These are phyloP conservation scores for Dillenia turbinata DNA, from an alignment of 164 flowering plant species.

Conservation along the genomic window DNA sequence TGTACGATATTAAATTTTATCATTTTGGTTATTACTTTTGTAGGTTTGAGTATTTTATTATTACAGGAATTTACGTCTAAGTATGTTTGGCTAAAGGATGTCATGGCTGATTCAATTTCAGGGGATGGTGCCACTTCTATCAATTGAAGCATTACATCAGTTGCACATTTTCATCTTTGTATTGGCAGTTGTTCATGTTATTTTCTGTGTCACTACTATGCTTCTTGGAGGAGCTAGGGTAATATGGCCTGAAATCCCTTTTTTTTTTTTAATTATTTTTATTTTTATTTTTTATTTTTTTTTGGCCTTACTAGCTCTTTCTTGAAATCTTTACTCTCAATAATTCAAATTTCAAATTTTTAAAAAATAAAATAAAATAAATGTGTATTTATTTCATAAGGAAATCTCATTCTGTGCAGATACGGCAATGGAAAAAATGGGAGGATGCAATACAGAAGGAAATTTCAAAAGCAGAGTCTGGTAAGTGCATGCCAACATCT, in stretches of 20 bases:
- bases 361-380: no score
- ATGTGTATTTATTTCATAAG: background rate
- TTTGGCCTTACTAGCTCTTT: background rate
- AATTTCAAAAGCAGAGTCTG: constrained; percentile 22
- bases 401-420: constrained; percentile 30
- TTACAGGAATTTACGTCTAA: no score
- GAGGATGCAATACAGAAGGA: constrained; percentile 58
- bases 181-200: constrained; percentile 76
- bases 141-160: constrained; percentile 81
- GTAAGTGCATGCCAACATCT: constrained; percentile 14
- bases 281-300: background rate
- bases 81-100: no score
- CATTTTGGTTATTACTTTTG: no score
- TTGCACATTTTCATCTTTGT: constrained; percentile 93
- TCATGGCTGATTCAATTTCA: constrained; percentile 19
- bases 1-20: no score
- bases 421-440: constrained; percentile 87
- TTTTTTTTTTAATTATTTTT: background rate
- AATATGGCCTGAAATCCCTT: background rate
- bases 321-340: background rate
- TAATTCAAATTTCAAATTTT: no score
- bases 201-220: constrained; percentile 70
- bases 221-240: constrained; percentile 76
- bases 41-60: no score
- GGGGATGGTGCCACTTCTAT: constrained; percentile 67